phyloP scores from a whole-genome alignment of 169 alveolate genomes.

The Cryptosporidium parvum region DNA sequence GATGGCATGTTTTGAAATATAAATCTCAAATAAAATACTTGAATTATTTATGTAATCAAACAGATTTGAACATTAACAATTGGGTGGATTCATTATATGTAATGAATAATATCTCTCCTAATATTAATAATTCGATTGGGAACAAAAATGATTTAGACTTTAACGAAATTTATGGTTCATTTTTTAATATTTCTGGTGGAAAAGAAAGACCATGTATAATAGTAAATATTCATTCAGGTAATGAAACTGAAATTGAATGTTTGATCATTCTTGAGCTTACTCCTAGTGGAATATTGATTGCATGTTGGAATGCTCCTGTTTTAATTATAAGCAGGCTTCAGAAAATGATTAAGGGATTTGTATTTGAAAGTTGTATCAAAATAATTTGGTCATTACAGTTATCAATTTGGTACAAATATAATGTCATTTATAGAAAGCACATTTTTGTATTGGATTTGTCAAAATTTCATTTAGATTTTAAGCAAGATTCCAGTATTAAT shows the following conservation, averaged over 20 bases:
- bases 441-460: slow-evolving; percentile 41
- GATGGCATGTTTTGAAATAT: slow-evolving; percentile 64
- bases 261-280: slow-evolving; percentile 37
- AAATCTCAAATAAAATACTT: slow-evolving; percentile 17
- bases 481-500: not conserved
- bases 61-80: not conserved
- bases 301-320: slow-evolving; percentile 36
- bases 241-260: not conserved
- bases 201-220: slow-evolving; percentile 59
- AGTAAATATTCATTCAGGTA: slow-evolving; percentile 8
- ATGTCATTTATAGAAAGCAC: not conserved
- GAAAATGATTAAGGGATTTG: not conserved
- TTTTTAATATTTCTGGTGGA: slow-evolving; percentile 50
- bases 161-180: not conserved
- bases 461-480: not conserved
- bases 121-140: not conserved
- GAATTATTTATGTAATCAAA: not conserved
- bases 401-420: slow-evolving; percentile 39
- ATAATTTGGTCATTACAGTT: slow-evolving; percentile 42
- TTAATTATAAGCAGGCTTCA: not conserved
- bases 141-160: not conserved
- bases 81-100: slow-evolving; percentile 65
- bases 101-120: not conserved
- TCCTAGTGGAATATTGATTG: slow-evolving; percentile 39
- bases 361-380: not conserved